Base-by-base conservation (phyloP, 345 rosid species). In the Balakata baccata region DNA sequence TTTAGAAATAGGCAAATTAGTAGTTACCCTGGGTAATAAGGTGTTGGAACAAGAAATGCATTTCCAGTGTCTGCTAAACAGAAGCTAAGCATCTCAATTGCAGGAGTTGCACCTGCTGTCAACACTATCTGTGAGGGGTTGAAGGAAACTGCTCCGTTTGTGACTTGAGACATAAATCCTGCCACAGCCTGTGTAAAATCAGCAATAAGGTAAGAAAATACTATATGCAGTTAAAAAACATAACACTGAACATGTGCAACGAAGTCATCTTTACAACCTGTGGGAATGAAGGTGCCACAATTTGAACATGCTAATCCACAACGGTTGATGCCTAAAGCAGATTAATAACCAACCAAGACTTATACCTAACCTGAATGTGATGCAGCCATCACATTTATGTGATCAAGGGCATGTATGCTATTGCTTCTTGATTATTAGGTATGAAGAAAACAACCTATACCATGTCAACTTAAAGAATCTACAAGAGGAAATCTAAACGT, bases 41-140 rank as follows among this genome's bases (percentile, higher is more conserved):
- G 98, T 4, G 98, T 90, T 17, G 98, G 98, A 67, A 94, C 89
- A 18, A 94, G 97, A 77, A 92, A 92, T 57, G 98, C 98, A 78
- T 92, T 94, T 76, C 98, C 98, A 22, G 87, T 74, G 85, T 94
- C 98, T 39, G 98, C 98, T 73, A 94, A 75, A 79, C 97, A 90
- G 85, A 90, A 94, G 79, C 88, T 85, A 53, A 94, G 92, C 77
- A 86, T 86, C 83, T 94, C 97, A 2, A 90, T 82, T 29, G 97
- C 98, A 18, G 97, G 80, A 4, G 85, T 76, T 62, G 88, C 88
- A 68, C 98, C 97, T 39, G 94, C 82, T 16, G 91, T 85, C 77
- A 90, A 80, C 41, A 90, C 83, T 59, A 94, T 64, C 63, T 89
- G 88, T 18, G 88, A 82, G 6, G 98, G 97, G 52, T 85, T 70